Evolutionary conservation across 495 filamentous ascomycete genomes (phyloP), one percentile per base, ranked within the genome.

Genomic region (Friedmanniomyces simplex): DNA sequence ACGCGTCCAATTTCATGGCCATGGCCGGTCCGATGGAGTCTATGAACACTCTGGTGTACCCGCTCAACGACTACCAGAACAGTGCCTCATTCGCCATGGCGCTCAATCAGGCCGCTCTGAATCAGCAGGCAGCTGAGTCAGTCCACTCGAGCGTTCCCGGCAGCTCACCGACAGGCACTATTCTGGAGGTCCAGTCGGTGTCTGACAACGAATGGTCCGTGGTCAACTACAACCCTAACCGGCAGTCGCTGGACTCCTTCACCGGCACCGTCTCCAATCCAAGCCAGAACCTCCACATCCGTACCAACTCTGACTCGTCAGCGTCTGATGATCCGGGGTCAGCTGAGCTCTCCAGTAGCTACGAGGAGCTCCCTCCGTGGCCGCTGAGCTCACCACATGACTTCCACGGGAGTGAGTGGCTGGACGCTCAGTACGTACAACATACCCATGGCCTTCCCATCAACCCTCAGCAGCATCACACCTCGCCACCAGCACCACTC

Each of bases 241-340:
- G 69, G 67, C 83, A 67, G 61, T 81, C 69, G 68, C 76, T 62
- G 72, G 71, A 78, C 56, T 72, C 74, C 7, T 79, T 72, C 66
- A 73, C 80, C 47, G 71, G 73, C 30, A 79, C 86, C 53, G 88
- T 94, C 56, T 89, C 91, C 72, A 93, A 94, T 67, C 90, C 90
- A 1, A 80, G 82, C 57, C 85, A 94, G 69, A 89, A 87, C 0
- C 74, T 96, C 47, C 90, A 95, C 69, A 73, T 89, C 62, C 81
- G 90, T 49, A 91, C 85, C 51, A 80, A 85, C 61, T 95, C 90
- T 10, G 87, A 91, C 56, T 89, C 88, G 2, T 91, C 90, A 0
- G 82, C 84, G 39, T 89, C 87, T 11, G 84, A 87, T 55, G 60
- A 71, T 54, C 62, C 80, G 76, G 57, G 80, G 74, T 57, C 82